A percentile compares a stretch with the other conserved stretches of the same genome.
Conservation (phyloP, 1,284 basidiomycete genomes). For the Sanghuangporus baumii region DNA sequence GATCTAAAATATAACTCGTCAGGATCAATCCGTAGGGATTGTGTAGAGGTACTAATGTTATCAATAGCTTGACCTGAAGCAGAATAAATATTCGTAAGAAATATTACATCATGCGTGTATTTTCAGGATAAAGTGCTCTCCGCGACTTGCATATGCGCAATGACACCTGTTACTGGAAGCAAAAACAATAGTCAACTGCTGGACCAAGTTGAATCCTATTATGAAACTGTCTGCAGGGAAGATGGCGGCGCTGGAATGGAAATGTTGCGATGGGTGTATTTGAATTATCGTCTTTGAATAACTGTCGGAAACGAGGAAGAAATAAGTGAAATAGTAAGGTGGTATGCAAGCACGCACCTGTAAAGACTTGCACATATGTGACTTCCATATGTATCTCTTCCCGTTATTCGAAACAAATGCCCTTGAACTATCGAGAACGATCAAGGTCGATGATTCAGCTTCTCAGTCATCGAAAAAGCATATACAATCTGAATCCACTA, state of each 20-base stretch:
- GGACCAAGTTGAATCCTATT: neutral
- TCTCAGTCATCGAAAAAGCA: neutral
- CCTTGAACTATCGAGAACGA: neutral
- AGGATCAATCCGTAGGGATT: too few relatives aligned
- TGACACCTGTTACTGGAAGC: neutral
- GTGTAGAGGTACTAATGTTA: too few relatives aligned
- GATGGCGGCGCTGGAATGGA: neutral
- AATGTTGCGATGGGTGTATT: neutral
- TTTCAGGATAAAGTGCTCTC: neutral
- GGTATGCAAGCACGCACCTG: neutral
- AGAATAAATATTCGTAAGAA: too few relatives aligned
- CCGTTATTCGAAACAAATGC: neutral
- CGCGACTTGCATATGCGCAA: neutral
- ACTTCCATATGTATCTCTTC: neutral
- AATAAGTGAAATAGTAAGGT: neutral
- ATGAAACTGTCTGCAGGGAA: neutral
- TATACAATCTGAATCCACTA: neutral
- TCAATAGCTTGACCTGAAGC: too few relatives aligned
- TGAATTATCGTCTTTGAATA: too few relatives aligned
- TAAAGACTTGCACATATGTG: neutral
- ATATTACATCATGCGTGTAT: neutral
- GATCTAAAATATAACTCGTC: too few relatives aligned
- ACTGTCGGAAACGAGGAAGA: too few relatives aligned
- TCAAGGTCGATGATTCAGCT: neutral
- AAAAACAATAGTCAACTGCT: neutral